phyloP scores from a whole-genome alignment of 1,284 basidiomycete genomes.

The Pseudozyma hubeiensis region DNA sequence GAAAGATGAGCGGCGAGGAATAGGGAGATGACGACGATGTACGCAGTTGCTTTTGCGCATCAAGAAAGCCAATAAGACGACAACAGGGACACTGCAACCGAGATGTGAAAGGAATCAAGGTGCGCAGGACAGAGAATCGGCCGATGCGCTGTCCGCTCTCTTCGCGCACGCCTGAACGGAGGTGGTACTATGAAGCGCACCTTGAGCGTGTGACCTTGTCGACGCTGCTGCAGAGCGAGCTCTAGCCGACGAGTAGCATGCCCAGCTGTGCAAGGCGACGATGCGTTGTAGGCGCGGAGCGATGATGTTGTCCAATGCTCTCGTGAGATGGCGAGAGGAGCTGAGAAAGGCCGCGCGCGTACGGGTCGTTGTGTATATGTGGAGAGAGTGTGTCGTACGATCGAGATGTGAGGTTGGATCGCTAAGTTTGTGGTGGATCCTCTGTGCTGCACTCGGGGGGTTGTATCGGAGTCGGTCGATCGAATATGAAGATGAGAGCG shows the following conservation, averaged over 20 bases:
- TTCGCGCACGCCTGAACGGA: no score
- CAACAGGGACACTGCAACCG: neutral
- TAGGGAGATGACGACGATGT: neutral
- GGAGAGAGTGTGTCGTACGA: constrained; percentile 12
- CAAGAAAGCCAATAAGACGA: neutral
- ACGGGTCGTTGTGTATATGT: neutral
- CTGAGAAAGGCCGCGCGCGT: neutral
- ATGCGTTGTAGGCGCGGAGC: no score
- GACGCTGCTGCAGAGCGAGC: no score
- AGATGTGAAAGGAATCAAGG: neutral
- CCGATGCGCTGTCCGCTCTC: no score
- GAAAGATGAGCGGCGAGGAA: neutral
- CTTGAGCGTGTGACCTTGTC: no score
- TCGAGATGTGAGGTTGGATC: neutral
- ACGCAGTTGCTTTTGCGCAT: constrained; percentile 6
- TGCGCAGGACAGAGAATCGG: no score
- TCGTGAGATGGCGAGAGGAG: no score
- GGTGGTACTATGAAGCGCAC: no score
- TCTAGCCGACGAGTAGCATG: no score
- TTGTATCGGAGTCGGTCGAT: neutral
- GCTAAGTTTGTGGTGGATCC: neutral
- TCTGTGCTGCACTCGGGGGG: neutral
- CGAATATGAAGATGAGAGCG: neutral
- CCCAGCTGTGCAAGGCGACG: no score
- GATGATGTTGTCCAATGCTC: no score